Evolutionary conservation across 2,329 filamentous ascomycete species (phyloP).

Genomic region (Aspergillus sp.): DNA sequence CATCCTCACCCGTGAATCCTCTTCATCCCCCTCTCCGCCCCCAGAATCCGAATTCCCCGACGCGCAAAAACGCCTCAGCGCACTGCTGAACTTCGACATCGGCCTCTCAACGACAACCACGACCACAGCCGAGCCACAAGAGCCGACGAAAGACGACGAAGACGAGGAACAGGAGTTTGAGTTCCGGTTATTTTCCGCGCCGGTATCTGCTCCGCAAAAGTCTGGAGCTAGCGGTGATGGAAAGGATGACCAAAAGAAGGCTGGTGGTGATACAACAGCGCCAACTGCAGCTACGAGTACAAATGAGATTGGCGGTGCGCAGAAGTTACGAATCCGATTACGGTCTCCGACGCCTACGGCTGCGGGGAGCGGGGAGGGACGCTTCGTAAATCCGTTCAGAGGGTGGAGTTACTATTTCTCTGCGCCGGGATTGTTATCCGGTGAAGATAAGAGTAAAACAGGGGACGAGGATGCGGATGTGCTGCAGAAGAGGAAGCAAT

Average conservation of each 20-base stretch:
- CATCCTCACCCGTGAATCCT: conserved; percentile 30
- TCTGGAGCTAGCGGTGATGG: neutral
- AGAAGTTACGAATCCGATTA: conserved; percentile 41
- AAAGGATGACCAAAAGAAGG: neutral
- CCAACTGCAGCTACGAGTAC: neutral
- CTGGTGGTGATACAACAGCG: neutral
- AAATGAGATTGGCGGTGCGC: conserved; percentile 15
- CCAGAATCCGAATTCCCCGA: conserved; percentile 25
- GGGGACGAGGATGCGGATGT: conserved; percentile 20
- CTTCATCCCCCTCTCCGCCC: conserved; percentile 31
- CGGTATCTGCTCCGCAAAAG: conserved; percentile 10
- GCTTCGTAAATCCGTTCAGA: conserved; percentile 42
- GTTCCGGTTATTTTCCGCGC: conserved; percentile 42
- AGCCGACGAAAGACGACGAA: conserved; percentile 16
- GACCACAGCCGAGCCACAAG: neutral
- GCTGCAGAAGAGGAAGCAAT: conserved; percentile 28
- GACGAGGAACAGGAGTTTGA: conserved; percentile 46
- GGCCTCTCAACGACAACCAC: conserved; percentile 4
- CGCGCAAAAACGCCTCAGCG: conserved; percentile 31
- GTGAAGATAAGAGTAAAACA: conserved; percentile 4
- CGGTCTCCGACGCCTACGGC: conserved; percentile 39
- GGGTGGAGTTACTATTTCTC: conserved; percentile 46
- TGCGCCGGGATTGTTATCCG: conserved; percentile 30
- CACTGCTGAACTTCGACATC: conserved; percentile 35
- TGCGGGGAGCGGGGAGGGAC: conserved; percentile 28